Evolutionary conservation across 2,329 filamentous ascomycete genomes (phyloP).

Genomic region (Didymella lethalis): DNA sequence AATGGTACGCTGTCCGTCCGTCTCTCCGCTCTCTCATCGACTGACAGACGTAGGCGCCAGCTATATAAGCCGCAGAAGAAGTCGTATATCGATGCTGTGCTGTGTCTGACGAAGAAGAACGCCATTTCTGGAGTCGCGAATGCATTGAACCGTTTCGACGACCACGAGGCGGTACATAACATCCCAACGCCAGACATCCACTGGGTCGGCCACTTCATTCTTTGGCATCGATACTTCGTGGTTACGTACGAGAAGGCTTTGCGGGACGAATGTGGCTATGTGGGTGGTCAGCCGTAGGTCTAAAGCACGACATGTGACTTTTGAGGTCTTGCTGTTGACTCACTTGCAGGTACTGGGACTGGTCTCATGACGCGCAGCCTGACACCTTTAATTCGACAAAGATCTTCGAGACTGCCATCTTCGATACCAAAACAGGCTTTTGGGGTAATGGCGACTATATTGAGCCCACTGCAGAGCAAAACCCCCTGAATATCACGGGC

Average conservation of each 20-base stretch:
- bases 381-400: slow-evolving; percentile 20
- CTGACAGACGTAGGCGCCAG: background rate
- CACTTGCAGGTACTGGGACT: slow-evolving; percentile 36
- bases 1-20: background rate
- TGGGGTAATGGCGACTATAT: slow-evolving; percentile 47
- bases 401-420: slow-evolving; percentile 28
- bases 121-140: slow-evolving; percentile 27
- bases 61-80: slow-evolving; percentile 18
- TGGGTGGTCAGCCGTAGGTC: slow-evolving; percentile 46
- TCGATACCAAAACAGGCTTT: slow-evolving; percentile 39
- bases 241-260: slow-evolving; percentile 33
- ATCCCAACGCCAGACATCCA: slow-evolving; percentile 34
- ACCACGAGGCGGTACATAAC: slow-evolving; percentile 35
- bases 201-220: slow-evolving; percentile 36
- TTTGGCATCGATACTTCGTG: slow-evolving; percentile 11
- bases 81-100: slow-evolving; percentile 34
- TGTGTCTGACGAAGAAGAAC: slow-evolving; percentile 30
- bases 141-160: slow-evolving; percentile 34
- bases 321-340: background rate
- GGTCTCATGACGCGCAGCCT: slow-evolving; percentile 31
- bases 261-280: slow-evolving; percentile 34
- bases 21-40: background rate
- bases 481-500: slow-evolving; percentile 35
- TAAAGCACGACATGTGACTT: background rate
- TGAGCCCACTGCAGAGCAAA: slow-evolving; percentile 32